Evolutionary conservation across 345 rosid genomes (phyloP).

Genomic region (Microcos paniculata): DNA sequence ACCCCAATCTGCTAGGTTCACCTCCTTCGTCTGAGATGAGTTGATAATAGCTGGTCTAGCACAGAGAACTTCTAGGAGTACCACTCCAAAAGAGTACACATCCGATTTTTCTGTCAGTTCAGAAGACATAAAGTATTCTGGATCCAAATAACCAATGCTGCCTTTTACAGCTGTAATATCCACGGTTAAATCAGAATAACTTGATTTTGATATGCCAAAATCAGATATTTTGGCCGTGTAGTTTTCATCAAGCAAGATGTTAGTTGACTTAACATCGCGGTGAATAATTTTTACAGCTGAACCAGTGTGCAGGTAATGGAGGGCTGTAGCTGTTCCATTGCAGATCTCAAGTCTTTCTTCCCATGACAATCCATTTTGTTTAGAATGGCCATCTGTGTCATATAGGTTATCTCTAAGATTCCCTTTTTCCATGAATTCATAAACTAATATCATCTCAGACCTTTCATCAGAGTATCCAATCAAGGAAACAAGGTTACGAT

Average conservation of each 20-base stretch:
- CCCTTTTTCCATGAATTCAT: constrained; percentile 58
- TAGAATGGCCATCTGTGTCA: no score
- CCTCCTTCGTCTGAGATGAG: constrained; percentile 32
- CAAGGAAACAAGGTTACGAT: constrained; percentile 62
- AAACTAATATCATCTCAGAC: constrained; percentile 58
- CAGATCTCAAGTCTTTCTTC: constrained; percentile 59
- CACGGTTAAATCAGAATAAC: constrained; percentile 29
- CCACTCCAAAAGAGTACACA: constrained; percentile 57
- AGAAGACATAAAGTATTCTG: constrained; percentile 44
- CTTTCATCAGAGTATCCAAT: constrained; percentile 61
- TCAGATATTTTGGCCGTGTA: constrained; percentile 56
- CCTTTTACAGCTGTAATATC: constrained; percentile 45
- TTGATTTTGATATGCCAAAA: constrained; percentile 52
- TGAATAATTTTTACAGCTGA: constrained; percentile 43
- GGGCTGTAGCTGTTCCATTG: constrained; percentile 55
- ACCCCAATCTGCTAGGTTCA: constrained; percentile 59
- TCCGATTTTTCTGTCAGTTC: constrained; percentile 56
- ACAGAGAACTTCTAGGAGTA: constrained; percentile 53
- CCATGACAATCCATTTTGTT: constrained; percentile 44
- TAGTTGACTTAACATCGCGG: constrained; percentile 61
- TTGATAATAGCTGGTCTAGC: constrained; percentile 43
- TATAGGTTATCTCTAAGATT: constrained; percentile 48
- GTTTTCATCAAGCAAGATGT: constrained; percentile 47
- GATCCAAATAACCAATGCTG: constrained; percentile 57
- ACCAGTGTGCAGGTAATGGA: constrained; percentile 53